Evolutionary conservation across 441 rosid species (phyloP).

Genomic region (Populus hybrid): DNA sequence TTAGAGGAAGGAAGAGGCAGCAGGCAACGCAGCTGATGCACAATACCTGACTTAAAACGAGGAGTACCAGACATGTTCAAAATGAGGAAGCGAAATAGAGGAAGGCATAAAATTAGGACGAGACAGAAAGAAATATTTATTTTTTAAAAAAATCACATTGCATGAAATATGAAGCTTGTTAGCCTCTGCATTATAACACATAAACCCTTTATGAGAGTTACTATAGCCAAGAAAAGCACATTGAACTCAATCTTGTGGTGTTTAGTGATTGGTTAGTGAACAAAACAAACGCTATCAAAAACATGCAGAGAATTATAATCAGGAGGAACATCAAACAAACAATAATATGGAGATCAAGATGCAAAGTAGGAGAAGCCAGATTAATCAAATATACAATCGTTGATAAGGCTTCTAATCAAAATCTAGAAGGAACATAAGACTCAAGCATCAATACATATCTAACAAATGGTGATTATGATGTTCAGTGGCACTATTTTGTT

Average conservation of each 20-base stretch:
- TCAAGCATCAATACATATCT: neutral
- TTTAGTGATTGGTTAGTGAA: neutral
- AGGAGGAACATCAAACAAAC: neutral
- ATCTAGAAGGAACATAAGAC: neutral
- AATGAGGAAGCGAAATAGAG: neutral
- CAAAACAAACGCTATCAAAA: neutral
- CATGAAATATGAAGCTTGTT: neutral
- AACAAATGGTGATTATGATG: neutral
- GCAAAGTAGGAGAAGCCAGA: neutral
- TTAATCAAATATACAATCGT: neutral
- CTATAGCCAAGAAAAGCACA: neutral
- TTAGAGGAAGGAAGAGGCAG: slow-evolving; percentile 1
- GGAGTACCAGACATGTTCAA: neutral
- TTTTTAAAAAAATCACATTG: neutral
- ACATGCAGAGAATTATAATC: neutral
- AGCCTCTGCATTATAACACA: neutral
- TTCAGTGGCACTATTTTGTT: neutral
- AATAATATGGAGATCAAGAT: neutral
- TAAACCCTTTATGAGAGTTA: neutral
- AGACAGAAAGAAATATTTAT: neutral
- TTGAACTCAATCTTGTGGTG: neutral
- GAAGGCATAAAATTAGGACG: neutral
- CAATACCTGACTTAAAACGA: neutral
- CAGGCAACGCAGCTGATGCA: neutral
- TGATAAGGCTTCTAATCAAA: neutral